These are phyloP conservation scores for Grosmannia huntii DNA, from an alignment of 2,329 filamentous ascomycete genomes.

Conservation along the genomic window DNA sequence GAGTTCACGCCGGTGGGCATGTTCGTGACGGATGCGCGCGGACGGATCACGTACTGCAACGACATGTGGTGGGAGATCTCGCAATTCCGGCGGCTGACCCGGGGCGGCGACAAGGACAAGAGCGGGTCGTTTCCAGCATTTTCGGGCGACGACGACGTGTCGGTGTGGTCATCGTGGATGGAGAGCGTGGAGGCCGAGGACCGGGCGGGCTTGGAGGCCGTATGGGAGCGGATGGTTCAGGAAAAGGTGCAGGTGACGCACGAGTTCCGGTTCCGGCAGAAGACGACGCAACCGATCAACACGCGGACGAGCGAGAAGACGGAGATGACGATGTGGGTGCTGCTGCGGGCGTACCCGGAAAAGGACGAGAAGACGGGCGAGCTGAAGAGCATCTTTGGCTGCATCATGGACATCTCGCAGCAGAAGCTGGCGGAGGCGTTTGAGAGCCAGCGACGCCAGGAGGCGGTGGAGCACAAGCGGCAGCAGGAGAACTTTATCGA, in stretches of 20 bases:
- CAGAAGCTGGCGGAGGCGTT: conserved; percentile 78
- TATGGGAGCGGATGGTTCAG: conserved; percentile 50
- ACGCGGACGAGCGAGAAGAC: conserved; percentile 39
- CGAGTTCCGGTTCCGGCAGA: conserved; percentile 66
- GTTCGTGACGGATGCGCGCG: conserved; percentile 64
- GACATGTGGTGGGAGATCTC: conserved; percentile 67
- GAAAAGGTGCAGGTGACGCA: conserved; percentile 53
- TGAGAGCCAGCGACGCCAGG: conserved; percentile 64
- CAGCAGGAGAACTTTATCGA: conserved; percentile 63
- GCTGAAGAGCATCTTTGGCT: conserved; percentile 65
- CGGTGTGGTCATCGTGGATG: conserved; percentile 45
- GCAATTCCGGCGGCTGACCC: conserved; percentile 45
- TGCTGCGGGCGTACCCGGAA: conserved; percentile 67
- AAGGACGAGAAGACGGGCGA: conserved; percentile 46
- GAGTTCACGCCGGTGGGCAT: conserved; percentile 75
- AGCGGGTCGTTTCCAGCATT: background rate
- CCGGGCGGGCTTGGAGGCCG: conserved; percentile 38
- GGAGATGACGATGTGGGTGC: conserved; percentile 47
- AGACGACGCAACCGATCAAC: conserved; percentile 47
- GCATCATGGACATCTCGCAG: conserved; percentile 73
- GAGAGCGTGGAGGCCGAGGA: conserved; percentile 58
- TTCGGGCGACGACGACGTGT: background rate
- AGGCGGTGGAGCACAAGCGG: conserved; percentile 68
- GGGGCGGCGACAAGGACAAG: conserved; percentile 29
- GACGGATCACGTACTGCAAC: conserved; percentile 67